A percentile compares a stretch with the other conserved stretches of the same genome.
phyloP scores from a whole-genome alignment of 495 filamentous ascomycete genomes.

The Neurospora africana region DNA sequence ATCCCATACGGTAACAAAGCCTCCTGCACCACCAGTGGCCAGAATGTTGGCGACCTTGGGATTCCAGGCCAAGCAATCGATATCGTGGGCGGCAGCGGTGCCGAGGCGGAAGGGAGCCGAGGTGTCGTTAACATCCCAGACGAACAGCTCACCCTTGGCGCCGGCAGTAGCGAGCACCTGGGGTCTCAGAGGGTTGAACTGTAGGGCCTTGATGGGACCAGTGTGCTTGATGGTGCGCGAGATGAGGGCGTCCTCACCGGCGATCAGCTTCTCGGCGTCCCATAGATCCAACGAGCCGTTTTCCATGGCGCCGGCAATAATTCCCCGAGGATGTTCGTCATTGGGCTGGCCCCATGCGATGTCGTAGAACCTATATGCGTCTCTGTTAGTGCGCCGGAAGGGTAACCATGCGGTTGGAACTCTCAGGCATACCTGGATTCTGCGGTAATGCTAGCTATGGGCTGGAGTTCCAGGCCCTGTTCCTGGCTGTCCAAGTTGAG shows the following conservation, averaged over 20 bases:
- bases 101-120: slow-evolving; percentile 81
- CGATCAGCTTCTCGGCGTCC: slow-evolving; percentile 80
- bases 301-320: slow-evolving; percentile 91
- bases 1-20: slow-evolving; percentile 98
- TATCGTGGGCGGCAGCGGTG: slow-evolving; percentile 78
- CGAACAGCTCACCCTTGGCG: slow-evolving; percentile 90
- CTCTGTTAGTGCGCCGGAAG: neutral
- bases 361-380: slow-evolving; percentile 72
- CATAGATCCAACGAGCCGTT: slow-evolving; percentile 94
- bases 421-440: slow-evolving; percentile 66
- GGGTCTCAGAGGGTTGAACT: slow-evolving; percentile 93
- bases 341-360: slow-evolving; percentile 83
- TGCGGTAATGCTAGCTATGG: slow-evolving; percentile 68
- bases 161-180: slow-evolving; percentile 89
- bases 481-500: slow-evolving; percentile 64
- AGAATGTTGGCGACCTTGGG: slow-evolving; percentile 94
- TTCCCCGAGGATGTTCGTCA: slow-evolving; percentile 63
- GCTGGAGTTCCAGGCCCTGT: slow-evolving; percentile 72
- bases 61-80: slow-evolving; percentile 96
- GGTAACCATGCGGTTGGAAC: neutral
- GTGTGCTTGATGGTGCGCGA: slow-evolving; percentile 87
- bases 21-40: slow-evolving; percentile 85
- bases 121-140: slow-evolving; percentile 86
- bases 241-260: slow-evolving; percentile 60
- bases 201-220: slow-evolving; percentile 86